Evolutionary conservation across 2,329 filamentous ascomycete genomes (phyloP).

Genomic region (Pseudogymnoascus sp.): DNA sequence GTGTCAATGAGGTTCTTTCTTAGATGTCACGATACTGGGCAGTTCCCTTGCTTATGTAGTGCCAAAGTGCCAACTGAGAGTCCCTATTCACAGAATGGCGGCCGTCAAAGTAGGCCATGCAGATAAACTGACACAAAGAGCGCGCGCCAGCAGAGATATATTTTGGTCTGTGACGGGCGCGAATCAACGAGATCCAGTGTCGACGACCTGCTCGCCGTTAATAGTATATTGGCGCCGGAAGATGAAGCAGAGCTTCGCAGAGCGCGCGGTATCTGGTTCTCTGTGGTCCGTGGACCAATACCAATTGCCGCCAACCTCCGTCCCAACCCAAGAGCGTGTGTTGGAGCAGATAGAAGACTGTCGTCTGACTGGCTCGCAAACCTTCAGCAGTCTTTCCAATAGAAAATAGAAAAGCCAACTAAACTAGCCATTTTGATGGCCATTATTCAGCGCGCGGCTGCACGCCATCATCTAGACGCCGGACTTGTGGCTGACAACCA

Average conservation of each 20-base stretch:
- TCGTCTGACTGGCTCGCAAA: neutral
- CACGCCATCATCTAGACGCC: neutral
- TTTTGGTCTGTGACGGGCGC: constrained; percentile 1
- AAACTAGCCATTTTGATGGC: neutral
- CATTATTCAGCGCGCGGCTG: neutral
- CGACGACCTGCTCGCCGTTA: neutral
- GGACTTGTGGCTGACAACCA: neutral
- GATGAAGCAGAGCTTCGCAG: neutral
- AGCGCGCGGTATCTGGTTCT: neutral
- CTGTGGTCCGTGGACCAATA: neutral
- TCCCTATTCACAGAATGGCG: neutral
- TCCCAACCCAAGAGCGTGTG: neutral
- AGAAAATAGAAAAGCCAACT: neutral
- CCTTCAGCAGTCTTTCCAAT: neutral
- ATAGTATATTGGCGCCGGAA: neutral
- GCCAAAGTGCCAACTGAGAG: neutral
- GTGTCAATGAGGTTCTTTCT: neutral
- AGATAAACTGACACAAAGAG: constrained; percentile 2
- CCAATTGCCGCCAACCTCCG: neutral
- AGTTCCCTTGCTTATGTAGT: neutral
- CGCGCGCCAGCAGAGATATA: constrained; percentile 3
- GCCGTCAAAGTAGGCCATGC: constrained; percentile 5
- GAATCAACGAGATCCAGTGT: constrained; percentile 6
- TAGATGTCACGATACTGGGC: neutral
- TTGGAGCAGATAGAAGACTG: neutral